Percentiles rank a stretch among this genome's conserved stretches.
Conservation (phyloP, 305 asterid genomes). For the Fraxinus sp. region DNA sequence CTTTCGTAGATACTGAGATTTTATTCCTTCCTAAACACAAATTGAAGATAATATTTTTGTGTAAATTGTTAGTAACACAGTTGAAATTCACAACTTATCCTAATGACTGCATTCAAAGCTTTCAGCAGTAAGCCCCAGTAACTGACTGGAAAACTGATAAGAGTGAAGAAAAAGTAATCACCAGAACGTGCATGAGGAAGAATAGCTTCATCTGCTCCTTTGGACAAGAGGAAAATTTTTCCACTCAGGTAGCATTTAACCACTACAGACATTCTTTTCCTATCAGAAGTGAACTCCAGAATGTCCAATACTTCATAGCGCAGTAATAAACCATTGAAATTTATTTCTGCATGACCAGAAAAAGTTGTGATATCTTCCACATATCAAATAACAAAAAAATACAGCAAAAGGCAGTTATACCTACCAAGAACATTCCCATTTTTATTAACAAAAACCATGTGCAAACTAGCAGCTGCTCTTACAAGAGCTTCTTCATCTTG, state of each 20-base stretch:
- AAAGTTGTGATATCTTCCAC: slow-evolving; percentile 23
- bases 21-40: background rate
- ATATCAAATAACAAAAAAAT: slow-evolving; percentile 1
- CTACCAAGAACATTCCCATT: slow-evolving; percentile 74
- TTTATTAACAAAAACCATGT: slow-evolving; percentile 69
- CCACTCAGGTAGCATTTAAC: slow-evolving; percentile 71
- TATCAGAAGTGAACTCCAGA: slow-evolving; percentile 93
- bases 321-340: slow-evolving; percentile 56
- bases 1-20: slow-evolving; percentile 6
- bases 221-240: slow-evolving; percentile 65
- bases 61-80: slow-evolving; percentile 17
- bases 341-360: slow-evolving; percentile 63
- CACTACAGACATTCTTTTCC: slow-evolving; percentile 95
- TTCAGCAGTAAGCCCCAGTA: background rate
- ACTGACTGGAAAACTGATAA: background rate
- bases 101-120: background rate
- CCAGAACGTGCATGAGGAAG: slow-evolving; percentile 76
- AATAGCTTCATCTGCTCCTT: slow-evolving; percentile 97
- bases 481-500: slow-evolving; percentile 99
- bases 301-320: slow-evolving; percentile 85
- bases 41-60: background rate
- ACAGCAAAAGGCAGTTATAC: slow-evolving; percentile 8
- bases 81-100: slow-evolving; percentile 1
- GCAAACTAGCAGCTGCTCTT: slow-evolving; percentile 82
- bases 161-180: slow-evolving; percentile 28